A percentile compares a stretch with the other conserved stretches of the same genome.
phyloP scores from a whole-genome alignment of 768 basidiomycete genomes.

The Cubamyces lactineus region DNA sequence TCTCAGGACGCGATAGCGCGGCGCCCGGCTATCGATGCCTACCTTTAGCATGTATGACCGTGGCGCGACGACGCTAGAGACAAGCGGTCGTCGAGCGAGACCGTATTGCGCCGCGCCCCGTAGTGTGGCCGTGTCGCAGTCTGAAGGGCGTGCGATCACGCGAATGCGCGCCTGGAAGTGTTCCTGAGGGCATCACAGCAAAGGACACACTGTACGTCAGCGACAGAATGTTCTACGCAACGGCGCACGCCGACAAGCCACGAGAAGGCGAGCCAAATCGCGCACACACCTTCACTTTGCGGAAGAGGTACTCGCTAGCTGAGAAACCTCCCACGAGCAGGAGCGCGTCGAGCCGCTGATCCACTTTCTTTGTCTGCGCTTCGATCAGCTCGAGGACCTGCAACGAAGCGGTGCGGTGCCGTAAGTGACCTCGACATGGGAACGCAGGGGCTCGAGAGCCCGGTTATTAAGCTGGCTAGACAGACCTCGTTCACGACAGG shows the following conservation, averaged over 20 bases:
- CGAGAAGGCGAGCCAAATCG: background rate
- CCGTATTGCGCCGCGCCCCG: conserved; percentile 91
- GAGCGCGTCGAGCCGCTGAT: conserved; percentile 78
- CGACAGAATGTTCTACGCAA: conserved; percentile 2
- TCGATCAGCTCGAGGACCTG: conserved; percentile 82
- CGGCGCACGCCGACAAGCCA: conserved; percentile 15
- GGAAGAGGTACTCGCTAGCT: conserved; percentile 83
- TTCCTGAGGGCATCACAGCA: conserved; percentile 45
- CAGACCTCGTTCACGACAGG: conserved; percentile 80
- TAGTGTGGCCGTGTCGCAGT: conserved; percentile 87
- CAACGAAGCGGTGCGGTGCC: conserved; percentile 24
- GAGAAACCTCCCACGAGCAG: conserved; percentile 91
- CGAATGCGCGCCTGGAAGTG: conserved; percentile 66
- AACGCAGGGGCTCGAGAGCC: conserved; percentile 7
- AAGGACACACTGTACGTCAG: background rate
- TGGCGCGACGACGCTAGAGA: conserved; percentile 82
- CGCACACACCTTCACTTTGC: conserved; percentile 67
- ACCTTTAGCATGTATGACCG: conserved; percentile 89
- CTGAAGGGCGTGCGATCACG: conserved; percentile 81
- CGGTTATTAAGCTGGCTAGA: conserved; percentile 22
- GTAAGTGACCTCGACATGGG: conserved; percentile 13
- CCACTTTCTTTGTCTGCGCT: conserved; percentile 66
- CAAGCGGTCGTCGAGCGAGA: conserved; percentile 70
- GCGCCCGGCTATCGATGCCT: conserved; percentile 10
- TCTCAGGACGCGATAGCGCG: background rate